These are phyloP conservation scores for Candida awuae DNA, from an alignment of 805 yeast genomes.

Conservation along the genomic window DNA sequence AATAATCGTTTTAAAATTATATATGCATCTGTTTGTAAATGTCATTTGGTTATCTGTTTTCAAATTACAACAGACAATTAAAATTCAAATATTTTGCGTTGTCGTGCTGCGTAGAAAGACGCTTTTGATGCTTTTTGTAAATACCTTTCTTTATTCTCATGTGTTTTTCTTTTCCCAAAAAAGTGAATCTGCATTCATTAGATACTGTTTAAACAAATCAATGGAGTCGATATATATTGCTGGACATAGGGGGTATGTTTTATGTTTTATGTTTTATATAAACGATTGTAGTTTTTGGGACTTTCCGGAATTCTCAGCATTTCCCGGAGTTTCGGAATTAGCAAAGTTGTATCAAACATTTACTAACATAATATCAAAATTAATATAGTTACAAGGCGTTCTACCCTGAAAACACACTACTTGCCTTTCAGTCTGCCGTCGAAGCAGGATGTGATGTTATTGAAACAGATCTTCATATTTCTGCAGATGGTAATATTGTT, in stretches of 20 bases:
- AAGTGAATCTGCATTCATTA: too few species aligned
- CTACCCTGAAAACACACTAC: conserved; percentile 32
- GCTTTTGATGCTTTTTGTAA: too few species aligned
- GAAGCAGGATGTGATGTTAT: conserved; percentile 28
- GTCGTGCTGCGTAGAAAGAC: too few species aligned
- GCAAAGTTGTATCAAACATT: neutral
- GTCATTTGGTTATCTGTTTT: too few species aligned
- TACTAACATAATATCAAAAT: neutral
- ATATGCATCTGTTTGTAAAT: neutral
- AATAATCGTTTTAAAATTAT: neutral
- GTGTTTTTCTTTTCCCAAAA: too few species aligned
- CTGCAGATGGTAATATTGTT: conserved; percentile 28
- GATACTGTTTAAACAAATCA: too few species aligned
- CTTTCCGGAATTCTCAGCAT: neutral
- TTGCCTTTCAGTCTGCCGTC: conserved; percentile 29
- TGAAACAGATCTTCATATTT: conserved; percentile 32
- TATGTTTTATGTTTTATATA: too few species aligned
- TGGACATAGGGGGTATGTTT: conserved; percentile 27
- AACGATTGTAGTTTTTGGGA: too few species aligned
- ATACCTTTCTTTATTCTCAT: too few species aligned
- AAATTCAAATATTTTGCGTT: too few species aligned
- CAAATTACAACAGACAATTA: too few species aligned
- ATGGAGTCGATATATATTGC: conserved; percentile 12
- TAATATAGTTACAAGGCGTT: conserved; percentile 17
- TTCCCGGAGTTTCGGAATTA: neutral